Evolutionary conservation across 2,329 filamentous ascomycete species (phyloP).

Genomic region (Alternaria conjuncta): DNA sequence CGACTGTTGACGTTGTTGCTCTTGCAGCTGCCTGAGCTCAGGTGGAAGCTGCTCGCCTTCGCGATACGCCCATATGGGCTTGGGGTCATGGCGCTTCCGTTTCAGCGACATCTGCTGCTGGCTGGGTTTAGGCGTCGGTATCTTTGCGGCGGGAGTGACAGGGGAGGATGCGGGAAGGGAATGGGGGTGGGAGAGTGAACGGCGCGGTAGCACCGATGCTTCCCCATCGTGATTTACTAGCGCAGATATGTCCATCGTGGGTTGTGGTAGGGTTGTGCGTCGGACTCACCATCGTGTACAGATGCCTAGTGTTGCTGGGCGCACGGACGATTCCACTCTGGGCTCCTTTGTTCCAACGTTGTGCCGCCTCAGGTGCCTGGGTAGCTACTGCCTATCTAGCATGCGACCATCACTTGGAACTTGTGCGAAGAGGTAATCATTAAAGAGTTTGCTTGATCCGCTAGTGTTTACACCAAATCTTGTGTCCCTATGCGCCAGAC

Average conservation of each 20-base stretch:
- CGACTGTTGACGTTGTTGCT: conserved; percentile 31
- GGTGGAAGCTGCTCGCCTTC: conserved; percentile 37
- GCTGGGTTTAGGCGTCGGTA: conserved; percentile 32
- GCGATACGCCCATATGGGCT: conserved; percentile 46
- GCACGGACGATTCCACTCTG: conserved; percentile 9
- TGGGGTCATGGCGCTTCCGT: conserved; percentile 46
- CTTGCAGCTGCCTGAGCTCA: conserved; percentile 31
- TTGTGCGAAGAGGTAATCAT: conserved; percentile 4
- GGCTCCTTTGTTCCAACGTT: background rate
- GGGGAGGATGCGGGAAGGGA: conserved; percentile 38
- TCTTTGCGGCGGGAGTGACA: conserved; percentile 35
- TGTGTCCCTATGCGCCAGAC: conserved; percentile 26
- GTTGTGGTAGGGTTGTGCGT: conserved; percentile 26
- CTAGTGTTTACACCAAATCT: conserved; percentile 34
- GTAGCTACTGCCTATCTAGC: background rate
- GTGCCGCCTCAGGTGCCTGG: background rate
- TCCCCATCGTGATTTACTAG: conserved; percentile 44
- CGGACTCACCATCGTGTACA: conserved; percentile 16
- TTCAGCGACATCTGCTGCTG: conserved; percentile 38
- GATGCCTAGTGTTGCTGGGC: conserved; percentile 13
- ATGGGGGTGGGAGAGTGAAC: conserved; percentile 38
- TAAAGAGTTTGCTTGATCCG: conserved; percentile 23
- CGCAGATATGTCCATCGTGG: conserved; percentile 45
- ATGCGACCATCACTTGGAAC: background rate
- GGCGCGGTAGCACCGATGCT: conserved; percentile 38